Percentiles rank a stretch among this genome's conserved stretches.
phyloP scores from a whole-genome alignment of 352 stramenopile species.

The Blastocystis sp. region DNA sequence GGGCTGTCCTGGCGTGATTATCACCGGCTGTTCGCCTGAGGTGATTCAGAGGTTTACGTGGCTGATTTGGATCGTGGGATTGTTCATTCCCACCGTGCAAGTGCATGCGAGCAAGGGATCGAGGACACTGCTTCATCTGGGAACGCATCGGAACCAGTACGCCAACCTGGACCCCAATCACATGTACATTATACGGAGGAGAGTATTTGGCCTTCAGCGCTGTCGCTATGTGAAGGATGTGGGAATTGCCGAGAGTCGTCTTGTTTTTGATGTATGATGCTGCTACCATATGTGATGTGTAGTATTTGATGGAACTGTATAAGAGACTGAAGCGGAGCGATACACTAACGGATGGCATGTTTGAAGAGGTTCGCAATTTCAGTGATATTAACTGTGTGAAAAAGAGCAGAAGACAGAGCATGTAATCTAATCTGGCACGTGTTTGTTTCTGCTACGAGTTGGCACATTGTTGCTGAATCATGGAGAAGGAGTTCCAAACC shows the following conservation, averaged over 20 bases:
- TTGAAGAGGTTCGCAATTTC: constrained; percentile 40
- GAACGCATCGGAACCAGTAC: constrained; percentile 70
- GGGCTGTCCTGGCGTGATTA: constrained; percentile 61
- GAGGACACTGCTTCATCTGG: constrained; percentile 54
- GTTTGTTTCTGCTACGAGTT: constrained; percentile 23
- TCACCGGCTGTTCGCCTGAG: constrained; percentile 37
- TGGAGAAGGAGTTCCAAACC: not conserved
- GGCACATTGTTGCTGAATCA: not conserved
- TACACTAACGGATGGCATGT: constrained; percentile 27
- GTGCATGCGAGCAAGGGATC: constrained; percentile 37
- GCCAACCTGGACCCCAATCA: constrained; percentile 42
- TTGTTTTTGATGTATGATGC: constrained; percentile 2
- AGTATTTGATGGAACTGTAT: constrained; percentile 61
- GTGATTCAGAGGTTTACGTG: constrained; percentile 33
- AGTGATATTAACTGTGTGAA: constrained; percentile 55
- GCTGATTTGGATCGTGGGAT: constrained; percentile 29
- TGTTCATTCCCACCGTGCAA: constrained; percentile 62
- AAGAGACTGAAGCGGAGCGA: constrained; percentile 47
- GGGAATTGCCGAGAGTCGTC: constrained; percentile 47
- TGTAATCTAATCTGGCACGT: not conserved
- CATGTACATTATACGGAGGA: constrained; percentile 64
- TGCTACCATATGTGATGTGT: not conserved
- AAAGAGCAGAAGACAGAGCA: constrained; percentile 3
- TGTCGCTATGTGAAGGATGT: constrained; percentile 67
- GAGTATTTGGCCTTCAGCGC: not conserved